Conservation (phyloP, 2,329 filamentous ascomycete species). For the Cadophora sp. region DNA sequence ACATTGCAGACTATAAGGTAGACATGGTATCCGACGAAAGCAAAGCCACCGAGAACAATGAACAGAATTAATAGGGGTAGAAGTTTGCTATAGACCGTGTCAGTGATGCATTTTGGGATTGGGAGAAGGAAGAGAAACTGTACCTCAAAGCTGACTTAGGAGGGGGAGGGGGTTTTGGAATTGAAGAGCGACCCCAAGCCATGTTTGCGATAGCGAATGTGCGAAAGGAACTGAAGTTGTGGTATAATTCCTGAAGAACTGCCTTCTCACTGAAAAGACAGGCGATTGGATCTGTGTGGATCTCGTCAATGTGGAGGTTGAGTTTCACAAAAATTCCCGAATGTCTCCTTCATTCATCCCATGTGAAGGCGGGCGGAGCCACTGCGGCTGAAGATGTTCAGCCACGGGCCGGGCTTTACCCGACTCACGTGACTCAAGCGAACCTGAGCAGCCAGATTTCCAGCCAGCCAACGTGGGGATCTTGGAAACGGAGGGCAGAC, state of each 20-base stretch:
- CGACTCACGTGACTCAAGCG: slow-evolving; percentile 13
- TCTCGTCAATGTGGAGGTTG: background rate
- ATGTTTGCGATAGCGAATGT: slow-evolving; percentile 38
- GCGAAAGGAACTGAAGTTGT: slow-evolving; percentile 6
- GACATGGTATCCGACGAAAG: slow-evolving; percentile 75
- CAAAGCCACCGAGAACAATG: slow-evolving; percentile 59
- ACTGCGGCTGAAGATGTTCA: background rate
- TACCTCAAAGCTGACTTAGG: slow-evolving; percentile 45
- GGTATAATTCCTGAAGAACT: background rate
- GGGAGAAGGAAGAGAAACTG: background rate
- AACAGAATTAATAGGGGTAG: slow-evolving; percentile 72
- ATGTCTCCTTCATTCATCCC: background rate
- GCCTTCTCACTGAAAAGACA: background rate
- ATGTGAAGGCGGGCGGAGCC: slow-evolving; percentile 18
- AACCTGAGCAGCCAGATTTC: slow-evolving; percentile 23
- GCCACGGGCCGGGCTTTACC: background rate
- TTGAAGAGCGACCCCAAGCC: slow-evolving; percentile 44
- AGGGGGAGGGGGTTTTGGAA: slow-evolving; percentile 40
- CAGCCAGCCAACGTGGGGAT: slow-evolving; percentile 19
- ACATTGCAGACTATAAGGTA: slow-evolving; percentile 73
- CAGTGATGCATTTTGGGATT: slow-evolving; percentile 5
- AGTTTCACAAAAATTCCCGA: slow-evolving; percentile 11
- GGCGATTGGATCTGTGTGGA: background rate
- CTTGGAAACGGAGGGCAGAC: background rate
- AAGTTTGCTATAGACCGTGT: slow-evolving; percentile 52